Conservation (phyloP, 2,329 filamentous ascomycete genomes). For the Coniochaeta prunicola region DNA sequence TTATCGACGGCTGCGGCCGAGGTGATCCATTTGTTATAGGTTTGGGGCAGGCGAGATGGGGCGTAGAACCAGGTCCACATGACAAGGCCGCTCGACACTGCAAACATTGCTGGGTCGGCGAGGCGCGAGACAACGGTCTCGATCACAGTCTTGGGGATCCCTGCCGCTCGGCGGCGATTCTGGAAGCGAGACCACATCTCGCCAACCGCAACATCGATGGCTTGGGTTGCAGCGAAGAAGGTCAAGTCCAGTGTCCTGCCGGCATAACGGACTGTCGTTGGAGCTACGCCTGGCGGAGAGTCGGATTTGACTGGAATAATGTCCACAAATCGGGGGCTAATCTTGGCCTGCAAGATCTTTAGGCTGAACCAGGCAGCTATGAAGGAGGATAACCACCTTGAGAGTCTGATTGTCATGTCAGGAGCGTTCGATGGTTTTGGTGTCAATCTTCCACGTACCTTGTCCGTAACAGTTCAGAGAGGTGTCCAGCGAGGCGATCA, state of each 20-base stretch:
- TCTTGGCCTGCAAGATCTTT: conserved; percentile 49
- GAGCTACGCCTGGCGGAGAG: conserved; percentile 16
- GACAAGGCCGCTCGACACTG: conserved; percentile 62
- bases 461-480: conserved; percentile 18
- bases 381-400: conserved; percentile 51
- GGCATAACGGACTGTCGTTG: conserved; percentile 32
- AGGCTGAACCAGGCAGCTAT: conserved; percentile 51
- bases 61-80: conserved; percentile 89
- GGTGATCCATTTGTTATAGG: conserved; percentile 78
- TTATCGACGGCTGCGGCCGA: conserved; percentile 68
- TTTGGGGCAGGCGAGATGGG: conserved; percentile 60
- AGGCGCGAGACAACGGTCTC: conserved; percentile 35
- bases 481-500: conserved; percentile 11
- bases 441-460: conserved; percentile 21
- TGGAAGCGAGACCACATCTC: conserved; percentile 53
- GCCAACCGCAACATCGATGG: conserved; percentile 63
- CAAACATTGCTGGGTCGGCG: conserved; percentile 65
- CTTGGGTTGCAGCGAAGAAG: conserved; percentile 67
- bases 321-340: conserved; percentile 35
- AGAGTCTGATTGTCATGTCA: conserved; percentile 30
- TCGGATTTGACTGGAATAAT: conserved; percentile 22
- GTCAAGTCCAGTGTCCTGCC: conserved; percentile 77
- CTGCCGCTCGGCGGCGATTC: conserved; percentile 32
- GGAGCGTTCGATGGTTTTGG: too few species aligned
- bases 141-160: conserved; percentile 37